A percentile compares a stretch with the other conserved stretches of the same genome.
Evolutionary conservation across 257 asterid genomes (phyloP).

Genomic region (Solanum sejunctum): DNA sequence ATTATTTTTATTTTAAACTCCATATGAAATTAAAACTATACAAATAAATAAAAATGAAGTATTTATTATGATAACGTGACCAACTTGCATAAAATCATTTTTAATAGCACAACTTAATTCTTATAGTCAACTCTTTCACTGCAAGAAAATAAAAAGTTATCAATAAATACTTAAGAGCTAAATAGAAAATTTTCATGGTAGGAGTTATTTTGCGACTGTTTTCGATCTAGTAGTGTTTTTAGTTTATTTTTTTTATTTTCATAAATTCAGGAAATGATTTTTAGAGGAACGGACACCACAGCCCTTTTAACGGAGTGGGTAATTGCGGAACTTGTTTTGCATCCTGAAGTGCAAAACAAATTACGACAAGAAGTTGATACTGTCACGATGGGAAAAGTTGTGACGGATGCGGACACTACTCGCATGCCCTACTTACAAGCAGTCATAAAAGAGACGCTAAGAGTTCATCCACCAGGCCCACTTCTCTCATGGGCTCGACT

Average conservation of each 20-base stretch:
- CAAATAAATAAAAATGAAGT: too few relatives aligned
- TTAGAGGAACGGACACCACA: conserved; percentile 43
- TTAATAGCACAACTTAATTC: neutral
- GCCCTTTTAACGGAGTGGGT: conserved; percentile 45
- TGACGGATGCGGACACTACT: conserved; percentile 12
- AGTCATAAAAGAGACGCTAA: conserved; percentile 32
- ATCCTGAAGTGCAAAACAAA: conserved; percentile 20
- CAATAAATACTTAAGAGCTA: too few relatives aligned
- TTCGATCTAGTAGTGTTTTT: too few relatives aligned
- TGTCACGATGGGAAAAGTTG: neutral
- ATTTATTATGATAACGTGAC: too few relatives aligned
- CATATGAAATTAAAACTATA: too few relatives aligned
- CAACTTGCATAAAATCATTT: neutral
- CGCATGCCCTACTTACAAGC: conserved; percentile 28
- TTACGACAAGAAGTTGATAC: conserved; percentile 12
- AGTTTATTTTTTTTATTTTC: too few relatives aligned
- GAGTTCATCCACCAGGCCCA: conserved; percentile 51
- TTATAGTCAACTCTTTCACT: neutral
- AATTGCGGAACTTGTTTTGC: conserved; percentile 33
- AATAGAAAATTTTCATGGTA: too few relatives aligned
- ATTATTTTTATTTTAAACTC: too few relatives aligned
- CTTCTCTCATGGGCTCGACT: conserved; percentile 45
- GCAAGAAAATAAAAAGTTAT: too few relatives aligned
- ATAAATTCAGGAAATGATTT: conserved; percentile 32
- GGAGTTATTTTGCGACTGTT: too few relatives aligned